These are phyloP conservation scores for Fusarium sp. DNA, from an alignment of 2,329 filamentous ascomycete genomes.

Conservation along the genomic window DNA sequence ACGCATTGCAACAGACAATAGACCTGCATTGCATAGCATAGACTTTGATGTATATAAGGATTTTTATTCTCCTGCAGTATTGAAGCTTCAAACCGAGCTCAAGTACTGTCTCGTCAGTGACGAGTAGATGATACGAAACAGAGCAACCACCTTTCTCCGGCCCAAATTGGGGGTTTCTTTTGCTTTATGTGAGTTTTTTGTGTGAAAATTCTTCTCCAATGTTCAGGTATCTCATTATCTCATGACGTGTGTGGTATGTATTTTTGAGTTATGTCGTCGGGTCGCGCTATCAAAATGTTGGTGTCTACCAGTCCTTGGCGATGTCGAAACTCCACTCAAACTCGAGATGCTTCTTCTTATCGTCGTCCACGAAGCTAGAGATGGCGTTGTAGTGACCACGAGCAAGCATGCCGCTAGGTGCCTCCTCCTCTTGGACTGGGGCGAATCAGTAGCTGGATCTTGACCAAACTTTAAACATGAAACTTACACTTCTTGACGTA, in stretches of 20 bases:
- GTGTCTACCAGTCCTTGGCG: slow-evolving; percentile 86
- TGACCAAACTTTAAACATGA: not conserved
- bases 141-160: slow-evolving; percentile 28
- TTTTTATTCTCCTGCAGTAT: slow-evolving; percentile 27
- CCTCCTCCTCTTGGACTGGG: slow-evolving; percentile 88
- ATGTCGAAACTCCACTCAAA: slow-evolving; percentile 99
- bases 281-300: not conserved
- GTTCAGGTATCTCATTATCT: slow-evolving; percentile 45
- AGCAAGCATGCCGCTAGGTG: slow-evolving; percentile 87
- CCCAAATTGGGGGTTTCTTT: slow-evolving; percentile 10
- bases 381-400: slow-evolving; percentile 90
- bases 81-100: slow-evolving; percentile 23
- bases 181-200: slow-evolving; percentile 26
- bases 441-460: not conserved
- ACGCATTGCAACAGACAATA: slow-evolving; percentile 21
- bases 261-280: slow-evolving; percentile 22
- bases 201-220: slow-evolving; percentile 29
- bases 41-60: slow-evolving; percentile 37
- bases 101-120: slow-evolving; percentile 19
- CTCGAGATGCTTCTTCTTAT: slow-evolving; percentile 86
- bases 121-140: slow-evolving; percentile 33
- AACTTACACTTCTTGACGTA: slow-evolving; percentile 92
- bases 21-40: slow-evolving; percentile 41
- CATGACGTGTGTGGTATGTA: slow-evolving; percentile 37
- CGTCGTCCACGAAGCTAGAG: slow-evolving; percentile 94